Evolutionary conservation across 2,329 filamentous ascomycete genomes (phyloP), one percentile per base, ranked within the genome.

Genomic region (Talaromyces sp.): DNA sequence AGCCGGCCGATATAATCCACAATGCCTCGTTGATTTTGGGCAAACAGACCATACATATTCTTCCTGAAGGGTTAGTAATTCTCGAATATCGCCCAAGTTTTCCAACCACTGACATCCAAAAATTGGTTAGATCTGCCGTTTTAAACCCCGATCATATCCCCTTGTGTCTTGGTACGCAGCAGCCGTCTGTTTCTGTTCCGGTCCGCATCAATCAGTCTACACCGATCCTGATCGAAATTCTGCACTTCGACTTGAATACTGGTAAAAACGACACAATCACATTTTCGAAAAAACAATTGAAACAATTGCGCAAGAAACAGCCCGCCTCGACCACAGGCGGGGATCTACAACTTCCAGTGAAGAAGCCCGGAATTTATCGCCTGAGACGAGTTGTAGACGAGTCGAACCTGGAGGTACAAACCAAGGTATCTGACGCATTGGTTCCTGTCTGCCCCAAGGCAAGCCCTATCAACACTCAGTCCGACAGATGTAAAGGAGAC

Each of bases 21-120:
- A 97, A 98, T 73, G 85, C 91, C 32, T 96, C 93, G 24, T 83
- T 98, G 70, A 98, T 99, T 65, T 84, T 96, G 77, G 95, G 95
- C 70, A 95, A 92, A 74, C 93, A 98, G 78, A 96, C 97, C 68
- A 93, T 99, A 75, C 95, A 99, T 72, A 96, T 99, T 70, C 81
- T 99, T 59, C 95, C 95, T 1, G 95, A 99, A 80, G 96, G 96
- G 80, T 89, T 74, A 66, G 81, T 71, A 32, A 59, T n/a, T 13
- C 31, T 32, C 41, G 29, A 31, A 29, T 58, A 9, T 13, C 27
- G 21, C 14, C 17, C 17, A 8, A n/a, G 14, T 38, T 27, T 46
- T 59, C 71, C 78, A 59, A 78, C 68, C 29, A 60, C 58, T 19
- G 10, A 52, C 27, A 41, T 32, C 58, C 21, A 43, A 14, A 43